Evolutionary conservation across 1,284 basidiomycete genomes (phyloP), one percentile per base, ranked within the genome.

Genomic region (Prillingera fragicola): DNA sequence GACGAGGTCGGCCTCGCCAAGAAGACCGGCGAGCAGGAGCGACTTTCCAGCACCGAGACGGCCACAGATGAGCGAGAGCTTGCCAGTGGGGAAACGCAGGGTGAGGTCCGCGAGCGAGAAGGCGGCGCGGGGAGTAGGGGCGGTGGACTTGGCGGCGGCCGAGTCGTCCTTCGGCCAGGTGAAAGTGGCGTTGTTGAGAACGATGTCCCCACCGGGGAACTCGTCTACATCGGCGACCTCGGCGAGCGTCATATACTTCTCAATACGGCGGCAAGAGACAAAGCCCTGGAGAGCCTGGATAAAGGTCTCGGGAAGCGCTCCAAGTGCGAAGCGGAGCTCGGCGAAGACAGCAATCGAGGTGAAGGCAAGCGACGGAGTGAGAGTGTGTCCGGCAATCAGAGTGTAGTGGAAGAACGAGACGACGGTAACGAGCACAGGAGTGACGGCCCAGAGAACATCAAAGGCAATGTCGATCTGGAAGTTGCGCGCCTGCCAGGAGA

Each of bases 1-100:
- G 8, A 94, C 73, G 15, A 92, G 55, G 69, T 95, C 89, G 3
- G 86, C 85, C 73, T 96, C 90, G 15, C 91, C 90, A 5, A 95
- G 77, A n/a, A 94, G 77, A 7, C 86, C 87, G 77, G 63, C 36
- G 17, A 92, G 73, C 15, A 94, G 68, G 5, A 92, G 70, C 0
- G 88, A 86, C 73, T 91, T 94, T 38, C 86, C 87, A 28, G 83
- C 84, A 6, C 72, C 74, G 0, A 76, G 63, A 27, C 70, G 63
- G 3, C 89, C 88, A 59, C 87, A 91, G 25, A 94, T 78, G 9
- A 94, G 75, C 1, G 83, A 82, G 24, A 94, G 72, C 64, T 85
- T 78, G 31, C 84, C 84, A 14, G 73, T 65, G 0, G 89, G 89
- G 73, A 94, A 92, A 31, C 80, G 77, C 18, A 92, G 69, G 10